phyloP scores from a whole-genome alignment of 495 filamentous ascomycete species.

The Annulohypoxylon nitens region DNA sequence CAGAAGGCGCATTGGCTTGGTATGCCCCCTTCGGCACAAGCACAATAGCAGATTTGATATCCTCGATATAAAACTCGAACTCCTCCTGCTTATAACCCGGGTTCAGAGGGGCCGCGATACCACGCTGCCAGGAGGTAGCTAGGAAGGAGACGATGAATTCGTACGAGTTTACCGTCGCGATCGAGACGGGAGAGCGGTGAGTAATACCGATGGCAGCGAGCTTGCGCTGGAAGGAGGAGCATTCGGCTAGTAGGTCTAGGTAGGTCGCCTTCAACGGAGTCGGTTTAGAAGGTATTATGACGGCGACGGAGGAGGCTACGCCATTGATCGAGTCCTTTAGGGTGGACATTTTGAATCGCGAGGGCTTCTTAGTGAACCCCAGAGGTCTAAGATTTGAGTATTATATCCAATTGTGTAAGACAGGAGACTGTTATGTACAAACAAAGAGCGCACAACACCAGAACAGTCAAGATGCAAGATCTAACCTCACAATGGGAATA shows the following conservation, averaged over 20 bases:
- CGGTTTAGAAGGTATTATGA: slow-evolving; percentile 75
- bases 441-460: slow-evolving; percentile 1
- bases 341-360: slow-evolving; percentile 50
- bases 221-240: slow-evolving; percentile 75
- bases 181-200: slow-evolving; percentile 75
- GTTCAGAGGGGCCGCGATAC: slow-evolving; percentile 84
- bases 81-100: slow-evolving; percentile 87
- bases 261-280: slow-evolving; percentile 73
- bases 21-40: slow-evolving; percentile 79
- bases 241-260: slow-evolving; percentile 69
- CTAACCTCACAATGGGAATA: slow-evolving; percentile 13
- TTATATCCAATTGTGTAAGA: slow-evolving; percentile 19
- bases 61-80: slow-evolving; percentile 91
- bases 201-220: slow-evolving; percentile 77
- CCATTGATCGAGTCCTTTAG: slow-evolving; percentile 61
- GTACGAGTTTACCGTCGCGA: slow-evolving; percentile 81
- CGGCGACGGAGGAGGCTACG: slow-evolving; percentile 60
- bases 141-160: slow-evolving; percentile 87
- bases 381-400: slow-evolving; percentile 3
- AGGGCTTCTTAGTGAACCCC: not conserved
- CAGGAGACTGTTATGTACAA: slow-evolving; percentile 1
- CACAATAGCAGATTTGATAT: slow-evolving; percentile 79
- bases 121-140: slow-evolving; percentile 80
- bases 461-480: not conserved
- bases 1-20: slow-evolving; percentile 70